These are phyloP conservation scores for Kazachstania taianensis DNA, from an alignment of 805 yeast species.

Conservation along the genomic window DNA sequence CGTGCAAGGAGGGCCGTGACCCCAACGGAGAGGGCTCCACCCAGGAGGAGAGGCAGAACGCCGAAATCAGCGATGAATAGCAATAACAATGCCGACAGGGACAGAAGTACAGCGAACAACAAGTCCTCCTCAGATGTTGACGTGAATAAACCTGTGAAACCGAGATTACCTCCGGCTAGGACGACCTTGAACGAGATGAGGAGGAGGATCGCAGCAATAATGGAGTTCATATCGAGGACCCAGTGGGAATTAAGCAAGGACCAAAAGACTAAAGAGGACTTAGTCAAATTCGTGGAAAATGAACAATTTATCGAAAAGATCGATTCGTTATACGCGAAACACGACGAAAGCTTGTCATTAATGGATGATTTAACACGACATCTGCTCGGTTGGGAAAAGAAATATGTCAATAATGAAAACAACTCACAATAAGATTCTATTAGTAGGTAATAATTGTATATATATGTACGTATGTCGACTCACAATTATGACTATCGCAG, in stretches of 20 bases:
- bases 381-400: conserved; percentile 70
- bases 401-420: conserved; percentile 31
- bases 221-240: conserved; percentile 83
- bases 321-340: conserved; percentile 37
- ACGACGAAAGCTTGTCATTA: conserved; percentile 47
- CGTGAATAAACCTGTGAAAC: conserved; percentile 65
- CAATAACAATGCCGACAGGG: conserved; percentile 1
- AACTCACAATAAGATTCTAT: conserved; percentile 6
- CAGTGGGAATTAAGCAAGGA: conserved; percentile 76
- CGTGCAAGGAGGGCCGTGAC: conserved; percentile 8
- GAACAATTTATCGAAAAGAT: conserved; percentile 31
- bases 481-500: conserved; percentile 5
- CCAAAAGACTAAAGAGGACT: conserved; percentile 44
- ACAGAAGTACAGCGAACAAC: conserved; percentile 7
- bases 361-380: conserved; percentile 69
- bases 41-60: background rate
- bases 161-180: conserved; percentile 71
- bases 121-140: conserved; percentile 31
- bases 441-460: background rate
- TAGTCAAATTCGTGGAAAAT: conserved; percentile 39
- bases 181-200: conserved; percentile 75
- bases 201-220: conserved; percentile 76
- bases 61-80: background rate
- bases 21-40: conserved; percentile 13
- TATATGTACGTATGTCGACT: background rate